Evolutionary conservation across 169 alveolate species (phyloP).

Genomic region (Fabrea salina): DNA sequence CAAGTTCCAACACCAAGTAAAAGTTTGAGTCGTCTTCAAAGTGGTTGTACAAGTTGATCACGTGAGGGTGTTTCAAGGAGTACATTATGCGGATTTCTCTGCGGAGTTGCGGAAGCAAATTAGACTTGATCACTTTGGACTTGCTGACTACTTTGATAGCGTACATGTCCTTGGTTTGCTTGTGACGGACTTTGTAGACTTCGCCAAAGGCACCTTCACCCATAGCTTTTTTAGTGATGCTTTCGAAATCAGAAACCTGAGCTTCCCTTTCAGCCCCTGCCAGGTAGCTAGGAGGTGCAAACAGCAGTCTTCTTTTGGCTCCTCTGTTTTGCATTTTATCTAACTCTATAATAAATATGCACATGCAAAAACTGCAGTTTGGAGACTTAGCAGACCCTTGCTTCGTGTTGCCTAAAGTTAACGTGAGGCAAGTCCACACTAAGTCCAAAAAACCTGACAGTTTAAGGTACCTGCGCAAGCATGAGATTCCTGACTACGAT

Average conservation of each 20-base stretch:
- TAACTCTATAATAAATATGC: no score
- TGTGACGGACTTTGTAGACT: slow-evolving; percentile 79
- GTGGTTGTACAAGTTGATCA: slow-evolving; percentile 82
- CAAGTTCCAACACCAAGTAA: slow-evolving; percentile 76
- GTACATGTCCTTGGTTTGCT: slow-evolving; percentile 64
- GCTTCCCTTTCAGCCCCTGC: slow-evolving; percentile 28
- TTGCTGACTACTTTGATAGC: slow-evolving; percentile 85
- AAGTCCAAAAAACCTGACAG: no score
- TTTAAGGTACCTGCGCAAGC: no score
- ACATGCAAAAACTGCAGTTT: no score
- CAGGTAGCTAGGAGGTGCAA: slow-evolving; percentile 31
- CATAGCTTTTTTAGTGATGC: slow-evolving; percentile 37
- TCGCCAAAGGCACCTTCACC: slow-evolving; percentile 88
- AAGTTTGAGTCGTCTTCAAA: slow-evolving; percentile 86
- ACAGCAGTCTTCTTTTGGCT: slow-evolving; percentile 21
- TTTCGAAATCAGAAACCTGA: slow-evolving; percentile 15
- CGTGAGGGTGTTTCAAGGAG: slow-evolving; percentile 82
- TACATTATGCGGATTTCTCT: slow-evolving; percentile 87
- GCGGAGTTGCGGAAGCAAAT: slow-evolving; percentile 60
- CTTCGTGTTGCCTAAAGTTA: no score
- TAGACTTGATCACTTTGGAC: slow-evolving; percentile 68
- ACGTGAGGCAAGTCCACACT: no score
- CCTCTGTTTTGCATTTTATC: no score
- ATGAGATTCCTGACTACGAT: no score
- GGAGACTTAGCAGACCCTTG: no score